Conservation (phyloP, 2,329 filamentous ascomycete genomes). For the Xylariomycetidae sp. region DNA sequence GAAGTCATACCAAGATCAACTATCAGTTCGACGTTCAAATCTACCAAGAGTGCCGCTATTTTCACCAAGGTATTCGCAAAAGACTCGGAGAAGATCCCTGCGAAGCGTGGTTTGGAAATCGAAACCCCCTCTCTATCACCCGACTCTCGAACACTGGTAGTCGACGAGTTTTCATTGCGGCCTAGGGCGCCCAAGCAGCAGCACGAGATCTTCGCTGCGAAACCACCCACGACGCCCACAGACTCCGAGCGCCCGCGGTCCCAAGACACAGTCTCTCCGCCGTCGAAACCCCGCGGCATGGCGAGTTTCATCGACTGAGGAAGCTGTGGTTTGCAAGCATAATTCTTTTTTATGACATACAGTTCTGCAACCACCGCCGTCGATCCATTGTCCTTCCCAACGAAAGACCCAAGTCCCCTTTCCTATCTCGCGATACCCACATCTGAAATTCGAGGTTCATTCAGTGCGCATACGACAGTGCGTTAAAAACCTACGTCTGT, state of each 20-base stretch:
- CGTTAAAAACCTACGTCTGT: no score
- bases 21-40: conserved; percentile 25
- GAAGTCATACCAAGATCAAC: conserved; percentile 34
- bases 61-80: no score
- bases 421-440: no score
- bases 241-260: conserved; percentile 8
- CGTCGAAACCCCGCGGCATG: conserved; percentile 25
- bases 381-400: no score
- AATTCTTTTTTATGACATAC: no score
- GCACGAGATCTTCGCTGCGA: conserved; percentile 6
- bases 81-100: conserved; percentile 16
- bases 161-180: conserved; percentile 24
- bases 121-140: conserved; percentile 9
- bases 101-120: conserved; percentile 19
- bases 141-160: conserved; percentile 11
- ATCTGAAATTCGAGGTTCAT: no score
- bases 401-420: no score
- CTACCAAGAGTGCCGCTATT: conserved; percentile 14
- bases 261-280: conserved; percentile 22
- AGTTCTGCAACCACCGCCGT: conserved; percentile 4
- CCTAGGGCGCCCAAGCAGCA: conserved; percentile 15
- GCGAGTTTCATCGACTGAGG: conserved; percentile 21
- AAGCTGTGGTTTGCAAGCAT: no score
- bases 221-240: conserved; percentile 16
- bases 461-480: no score